Evolutionary conservation across 2,329 filamentous ascomycete genomes (phyloP), one percentile per base, ranked within the genome.

Genomic region (Aspergillus sp.): DNA sequence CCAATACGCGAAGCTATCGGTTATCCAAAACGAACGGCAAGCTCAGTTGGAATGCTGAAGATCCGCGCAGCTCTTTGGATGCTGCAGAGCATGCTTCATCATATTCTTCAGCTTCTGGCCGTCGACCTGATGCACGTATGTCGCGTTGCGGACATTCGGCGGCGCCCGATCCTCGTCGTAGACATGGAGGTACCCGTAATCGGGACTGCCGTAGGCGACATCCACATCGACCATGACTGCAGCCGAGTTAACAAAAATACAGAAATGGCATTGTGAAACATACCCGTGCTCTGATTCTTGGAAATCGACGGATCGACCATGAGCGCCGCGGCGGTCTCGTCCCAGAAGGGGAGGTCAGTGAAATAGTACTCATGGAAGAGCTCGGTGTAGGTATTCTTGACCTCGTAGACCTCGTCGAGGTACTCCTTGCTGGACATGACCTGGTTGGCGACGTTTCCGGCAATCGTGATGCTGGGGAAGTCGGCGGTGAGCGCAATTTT

Each of bases 401-500:
- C 57, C 14, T 55, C 40, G 30, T 52, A 44, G 1, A 66, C 45
- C 17, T 62, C 57, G 20, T 64, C 55, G 4, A 61, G 44, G 31
- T 59, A 67, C 3, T 49, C 51, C 31, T 63, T 50, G 2, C 48
- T 55, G 8, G 59, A 56, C 36, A 61, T 55, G n/a, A 67, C 55
- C 41, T 66, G 60, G 45, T 69, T 69, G n/a, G 66, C 66, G 26
- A 58, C 62, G 37, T 69, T 67, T 3, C 64, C 61, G 8, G 58
- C 63, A 34, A 69, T 55, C 16, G 60, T 54, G 34, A 66, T 69
- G 24, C 60, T 61, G 5, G 63, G 63, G 41, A 69, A 71, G 17
- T 57, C 45, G 5, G 68, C 66, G 1, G 60, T 67, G 12, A 72
- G 43, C 0, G 65, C 65, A 30, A 70, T 68, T 40, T 70, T 69